Conservation (phyloP, 257 asterid species). For the Salvia splendens region DNA sequence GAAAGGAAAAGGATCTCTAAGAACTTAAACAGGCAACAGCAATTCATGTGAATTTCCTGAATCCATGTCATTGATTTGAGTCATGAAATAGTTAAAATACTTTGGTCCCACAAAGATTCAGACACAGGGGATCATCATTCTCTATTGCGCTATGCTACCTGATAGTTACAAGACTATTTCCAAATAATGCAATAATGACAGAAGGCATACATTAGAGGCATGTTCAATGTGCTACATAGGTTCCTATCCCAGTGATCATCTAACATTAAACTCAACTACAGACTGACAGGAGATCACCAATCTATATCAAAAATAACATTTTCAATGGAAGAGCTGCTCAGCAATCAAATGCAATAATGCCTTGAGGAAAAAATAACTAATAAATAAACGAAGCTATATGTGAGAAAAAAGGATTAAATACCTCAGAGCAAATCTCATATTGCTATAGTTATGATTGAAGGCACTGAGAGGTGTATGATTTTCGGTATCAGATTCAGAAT, state of each 20-base stretch:
- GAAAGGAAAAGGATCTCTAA: constrained; percentile 1
- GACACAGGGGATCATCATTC: constrained; percentile 16
- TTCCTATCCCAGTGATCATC: background rate
- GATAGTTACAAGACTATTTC: constrained; percentile 6
- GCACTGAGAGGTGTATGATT: constrained; percentile 40
- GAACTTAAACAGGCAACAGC: constrained; percentile 22
- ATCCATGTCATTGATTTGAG: constrained; percentile 9
- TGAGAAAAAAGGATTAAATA: constrained; percentile 37
- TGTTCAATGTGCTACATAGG: background rate
- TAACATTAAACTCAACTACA: constrained; percentile 17
- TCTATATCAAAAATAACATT: background rate
- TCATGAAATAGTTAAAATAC: background rate
- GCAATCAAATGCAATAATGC: constrained; percentile 18
- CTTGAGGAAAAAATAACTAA: background rate
- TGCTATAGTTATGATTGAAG: constrained; percentile 39
- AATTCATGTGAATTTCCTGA: constrained; percentile 15
- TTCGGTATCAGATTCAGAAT: constrained; percentile 38
- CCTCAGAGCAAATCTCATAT: constrained; percentile 57
- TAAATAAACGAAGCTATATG: background rate
- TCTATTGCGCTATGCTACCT: constrained; percentile 6
- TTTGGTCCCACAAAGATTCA: background rate
- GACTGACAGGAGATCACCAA: background rate
- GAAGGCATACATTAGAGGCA: constrained; percentile 13
- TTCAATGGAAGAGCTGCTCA: constrained; percentile 4
- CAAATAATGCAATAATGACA: background rate